phyloP scores from a whole-genome alignment of 2,329 filamentous ascomycete species.

The Aspergillus neotritici region DNA sequence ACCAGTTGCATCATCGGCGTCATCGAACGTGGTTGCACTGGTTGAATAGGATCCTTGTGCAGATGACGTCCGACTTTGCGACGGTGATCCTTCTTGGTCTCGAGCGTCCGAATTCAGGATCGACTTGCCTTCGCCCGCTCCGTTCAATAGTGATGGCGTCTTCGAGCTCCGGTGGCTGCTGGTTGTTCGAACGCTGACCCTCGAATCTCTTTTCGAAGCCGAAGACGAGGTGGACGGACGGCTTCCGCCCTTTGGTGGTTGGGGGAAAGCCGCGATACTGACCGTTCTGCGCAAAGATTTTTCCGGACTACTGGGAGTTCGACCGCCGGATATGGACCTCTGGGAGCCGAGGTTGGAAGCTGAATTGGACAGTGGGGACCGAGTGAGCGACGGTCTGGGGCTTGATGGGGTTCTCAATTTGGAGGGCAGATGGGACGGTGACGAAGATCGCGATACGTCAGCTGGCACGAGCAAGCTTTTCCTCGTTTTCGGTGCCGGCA shows the following conservation, averaged over 20 bases:
- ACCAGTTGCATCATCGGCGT: constrained; percentile 54
- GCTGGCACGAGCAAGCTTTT: constrained; percentile 54
- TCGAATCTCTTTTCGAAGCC: constrained; percentile 49
- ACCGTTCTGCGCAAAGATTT: constrained; percentile 78
- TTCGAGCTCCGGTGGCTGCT: constrained; percentile 45
- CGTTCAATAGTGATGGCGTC: constrained; percentile 72
- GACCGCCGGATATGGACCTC: constrained; percentile 52
- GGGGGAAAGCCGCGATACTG: constrained; percentile 90
- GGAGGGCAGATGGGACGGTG: constrained; percentile 43
- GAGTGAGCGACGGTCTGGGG: constrained; percentile 46
- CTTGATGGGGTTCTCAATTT: constrained; percentile 58
- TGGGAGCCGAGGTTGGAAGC: constrained; percentile 53
- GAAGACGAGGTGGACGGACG: constrained; percentile 56
- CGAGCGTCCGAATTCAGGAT: constrained; percentile 59
- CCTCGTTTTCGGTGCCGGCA: constrained; percentile 67
- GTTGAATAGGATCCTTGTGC: constrained; percentile 90
- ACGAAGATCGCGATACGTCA: constrained; percentile 40
- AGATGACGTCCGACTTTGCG: constrained; percentile 85
- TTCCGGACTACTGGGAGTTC: constrained; percentile 48
- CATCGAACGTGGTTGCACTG: constrained; percentile 82
- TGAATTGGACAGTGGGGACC: constrained; percentile 45
- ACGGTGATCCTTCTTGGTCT: constrained; percentile 73
- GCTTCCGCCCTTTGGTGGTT: constrained; percentile 68
- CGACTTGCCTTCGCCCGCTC: constrained; percentile 69
- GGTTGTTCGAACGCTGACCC: constrained; percentile 51